Conservation (phyloP, 1,284 basidiomycete species). For the Mycena sp. region DNA sequence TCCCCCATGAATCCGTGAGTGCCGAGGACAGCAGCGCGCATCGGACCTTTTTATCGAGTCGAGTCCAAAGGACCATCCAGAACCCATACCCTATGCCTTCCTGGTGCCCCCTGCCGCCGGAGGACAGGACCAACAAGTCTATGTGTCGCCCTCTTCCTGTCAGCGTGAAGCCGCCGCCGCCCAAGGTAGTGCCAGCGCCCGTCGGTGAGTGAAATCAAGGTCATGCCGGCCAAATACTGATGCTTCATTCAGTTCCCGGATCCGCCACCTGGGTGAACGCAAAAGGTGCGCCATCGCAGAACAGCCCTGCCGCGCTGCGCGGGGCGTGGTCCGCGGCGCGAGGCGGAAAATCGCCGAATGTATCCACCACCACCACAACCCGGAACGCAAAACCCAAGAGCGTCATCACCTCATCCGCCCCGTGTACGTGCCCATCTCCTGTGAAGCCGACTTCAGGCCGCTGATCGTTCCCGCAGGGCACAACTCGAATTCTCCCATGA, state of each 20-base stretch:
- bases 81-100: slow-evolving; percentile 64
- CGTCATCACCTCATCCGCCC: slow-evolving; percentile 15
- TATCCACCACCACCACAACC: neutral
- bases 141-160: slow-evolving; percentile 69
- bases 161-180: slow-evolving; percentile 40
- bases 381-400: slow-evolving; percentile 28
- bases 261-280: slow-evolving; percentile 46
- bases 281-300: slow-evolving; percentile 31
- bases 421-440: slow-evolving; percentile 31
- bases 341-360: neutral
- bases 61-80: slow-evolving; percentile 45
- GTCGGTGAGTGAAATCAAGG: slow-evolving; percentile 45
- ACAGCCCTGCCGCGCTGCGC: slow-evolving; percentile 29
- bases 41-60: slow-evolving; percentile 1
- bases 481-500: slow-evolving; percentile 21
- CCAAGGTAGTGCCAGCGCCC: slow-evolving; percentile 33
- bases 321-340: slow-evolving; percentile 31
- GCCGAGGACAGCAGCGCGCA: neutral
- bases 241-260: slow-evolving; percentile 47
- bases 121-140: slow-evolving; percentile 61
- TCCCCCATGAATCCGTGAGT: slow-evolving; percentile 49
- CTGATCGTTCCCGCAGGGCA: slow-evolving; percentile 20
- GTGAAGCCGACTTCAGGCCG: neutral
- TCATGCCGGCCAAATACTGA: too few relatives aligned
- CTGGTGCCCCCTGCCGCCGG: slow-evolving; percentile 61